A percentile compares a stretch with the other conserved stretches of the same genome.
These are phyloP conservation scores for Teunomyces kruisii DNA, from an alignment of 805 yeast genomes.

Conservation along the genomic window DNA sequence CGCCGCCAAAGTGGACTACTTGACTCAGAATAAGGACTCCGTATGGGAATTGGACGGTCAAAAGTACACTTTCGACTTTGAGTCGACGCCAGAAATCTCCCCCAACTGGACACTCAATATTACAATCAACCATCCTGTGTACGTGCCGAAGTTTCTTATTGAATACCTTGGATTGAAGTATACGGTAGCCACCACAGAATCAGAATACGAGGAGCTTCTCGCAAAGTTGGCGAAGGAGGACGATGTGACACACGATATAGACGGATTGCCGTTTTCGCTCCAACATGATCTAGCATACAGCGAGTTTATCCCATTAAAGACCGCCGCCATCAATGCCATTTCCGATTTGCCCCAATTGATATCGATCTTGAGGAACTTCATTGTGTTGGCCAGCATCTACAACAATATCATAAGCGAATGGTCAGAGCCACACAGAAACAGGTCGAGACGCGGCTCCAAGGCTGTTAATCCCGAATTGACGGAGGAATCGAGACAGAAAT, in stretches of 20 bases:
- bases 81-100: conserved; percentile 8
- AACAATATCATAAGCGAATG: conserved; percentile 2
- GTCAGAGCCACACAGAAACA: neutral
- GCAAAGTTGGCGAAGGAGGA: conserved; percentile 9
- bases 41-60: conserved; percentile 21
- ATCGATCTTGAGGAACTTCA: conserved; percentile 31
- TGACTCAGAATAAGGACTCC: conserved; percentile 16
- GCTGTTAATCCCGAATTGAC: conserved; percentile 13
- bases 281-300: neutral
- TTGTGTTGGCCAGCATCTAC: conserved; percentile 24
- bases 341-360: conserved; percentile 24
- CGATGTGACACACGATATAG: conserved; percentile 5
- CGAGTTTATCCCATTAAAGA: conserved; percentile 20
- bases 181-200: neutral
- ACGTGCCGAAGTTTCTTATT: conserved; percentile 26
- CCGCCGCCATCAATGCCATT: conserved; percentile 23
- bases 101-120: conserved; percentile 26
- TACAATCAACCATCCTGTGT: conserved; percentile 24
- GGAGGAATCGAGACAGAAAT: conserved; percentile 25
- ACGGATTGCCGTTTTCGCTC: neutral
- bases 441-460: conserved; percentile 7
- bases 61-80: conserved; percentile 19
- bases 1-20: conserved; percentile 16
- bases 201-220: conserved; percentile 2
- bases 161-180: conserved; percentile 29